Evolutionary conservation across 352 stramenopile genomes (phyloP).

Genomic region (Globisporangium rhizosaccharum): DNA sequence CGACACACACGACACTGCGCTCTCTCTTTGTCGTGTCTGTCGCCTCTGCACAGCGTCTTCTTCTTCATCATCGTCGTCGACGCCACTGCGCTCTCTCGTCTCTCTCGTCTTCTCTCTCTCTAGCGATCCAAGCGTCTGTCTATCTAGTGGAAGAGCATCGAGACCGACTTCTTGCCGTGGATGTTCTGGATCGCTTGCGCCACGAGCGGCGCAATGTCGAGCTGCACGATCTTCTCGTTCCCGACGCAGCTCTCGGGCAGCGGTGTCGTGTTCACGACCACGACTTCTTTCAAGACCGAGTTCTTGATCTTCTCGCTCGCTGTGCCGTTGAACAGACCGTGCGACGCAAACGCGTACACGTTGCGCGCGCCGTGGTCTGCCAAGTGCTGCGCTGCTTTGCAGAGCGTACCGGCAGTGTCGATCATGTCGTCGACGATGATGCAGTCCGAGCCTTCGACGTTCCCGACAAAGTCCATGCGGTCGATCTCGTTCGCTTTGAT

Average conservation of each 20-base stretch:
- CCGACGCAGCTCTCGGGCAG: slow-evolving; percentile 82
- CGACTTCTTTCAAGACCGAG: slow-evolving; percentile 89
- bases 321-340: slow-evolving; percentile 95
- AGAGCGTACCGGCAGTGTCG: slow-evolving; percentile 98
- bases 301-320: slow-evolving; percentile 88
- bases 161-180: slow-evolving; percentile 99
- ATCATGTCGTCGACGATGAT: slow-evolving; percentile 99
- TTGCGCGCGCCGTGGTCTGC: slow-evolving; percentile 93
- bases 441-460: slow-evolving; percentile 98
- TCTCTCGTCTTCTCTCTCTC: background rate
- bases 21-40: background rate
- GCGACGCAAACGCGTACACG: slow-evolving; percentile 99
- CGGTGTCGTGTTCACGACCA: slow-evolving; percentile 88
- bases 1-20: background rate
- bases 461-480: slow-evolving; percentile 99
- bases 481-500: slow-evolving; percentile 97
- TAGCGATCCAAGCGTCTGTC: background rate
- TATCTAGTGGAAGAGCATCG: slow-evolving; percentile 98
- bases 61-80: background rate
- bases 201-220: slow-evolving; percentile 97
- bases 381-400: slow-evolving; percentile 97
- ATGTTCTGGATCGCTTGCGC: slow-evolving; percentile 99
- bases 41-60: background rate
- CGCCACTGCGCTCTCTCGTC: background rate
- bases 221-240: slow-evolving; percentile 97